Evolutionary conservation across 345 rosid genomes (phyloP), one percentile per base, ranked within the genome.

Genomic region (Heritiera fomes): DNA sequence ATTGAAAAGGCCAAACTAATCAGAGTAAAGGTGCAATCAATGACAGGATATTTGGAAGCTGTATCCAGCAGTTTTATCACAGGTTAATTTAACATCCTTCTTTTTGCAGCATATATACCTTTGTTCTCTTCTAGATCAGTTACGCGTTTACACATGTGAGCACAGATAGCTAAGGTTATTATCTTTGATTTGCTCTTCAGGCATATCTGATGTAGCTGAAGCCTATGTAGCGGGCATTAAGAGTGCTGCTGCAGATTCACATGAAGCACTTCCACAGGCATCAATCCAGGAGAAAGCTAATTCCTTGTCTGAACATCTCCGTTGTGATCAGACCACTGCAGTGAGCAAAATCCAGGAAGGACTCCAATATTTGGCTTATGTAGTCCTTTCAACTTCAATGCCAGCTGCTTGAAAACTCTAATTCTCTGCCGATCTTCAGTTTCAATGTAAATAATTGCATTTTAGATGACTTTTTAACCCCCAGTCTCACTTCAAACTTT

Each of bases 121-220:
- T 32, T 63, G 8, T 30, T 30, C 40, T 62, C 8, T 10, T 62
- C 34, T 50, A 23, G 15, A 50, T 50, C 60, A 71, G 15, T 30
- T 71, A 50, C 6, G 4, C 2, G 4, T 49, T 38, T n/a, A 15
- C 3, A 50, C 61, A 53, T 30, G 8, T 34, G 10, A 72, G 75
- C 10, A 10, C 12, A 5, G 41, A 30, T 28, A 13, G 17, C 61
- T 47, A 49, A 15, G 32, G 23, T 47, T 59, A 3, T 63, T 45
- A 46, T 76, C 32, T 18, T 53, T 47, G 11, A 65, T 63, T 15
- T 49, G 32, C 56, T 49, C 46, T 79, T 69, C 89, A 94, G 99
- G 98, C 83, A 90, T 96, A 81, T 88, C 94, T 17, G 99, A 96
- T 82, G 97, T 96, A 6, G 89, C 91, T n/a, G 98, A 90, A 86